Evolutionary conservation across 2,329 filamentous ascomycete species (phyloP), one percentile per base, ranked within the genome.

Genomic region (Cryphonectria naterciae): DNA sequence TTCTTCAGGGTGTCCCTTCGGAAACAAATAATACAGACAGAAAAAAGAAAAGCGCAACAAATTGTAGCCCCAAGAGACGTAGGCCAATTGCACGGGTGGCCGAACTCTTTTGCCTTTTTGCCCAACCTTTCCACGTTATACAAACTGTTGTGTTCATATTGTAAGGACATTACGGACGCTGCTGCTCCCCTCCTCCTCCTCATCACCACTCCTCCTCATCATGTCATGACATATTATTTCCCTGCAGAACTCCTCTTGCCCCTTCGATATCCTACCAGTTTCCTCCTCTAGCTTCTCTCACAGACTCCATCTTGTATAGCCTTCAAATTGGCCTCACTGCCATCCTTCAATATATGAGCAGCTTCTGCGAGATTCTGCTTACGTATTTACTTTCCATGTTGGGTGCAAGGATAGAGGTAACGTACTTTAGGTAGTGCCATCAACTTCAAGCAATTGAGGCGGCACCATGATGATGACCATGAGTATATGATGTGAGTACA

Each of bases 1-100:
- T 64, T 64, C 61, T 46, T 13, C 61, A 46, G 63, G 63, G 63
- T 49, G 63, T 52, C 63, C 63, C 43, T 65, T 65, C 22, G 63
- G 63, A 65, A 65, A 65, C 63, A 65, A 65, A 49, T 52, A 46
- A 13, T 46, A 46, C 7, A 43, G 7, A 6, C 7, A 46, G 22
- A 65, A 5, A 46, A 46, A 41, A n/a, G 25, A 10, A 63, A 39
- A 39, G 35, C 19, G 10, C 17, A 46, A 64, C 17, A 32, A 28
- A 28, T 10, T 17, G 35, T 39, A 28, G 37, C 61, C 61, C 39
- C n/a, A 46, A 64, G 61, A 46, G 63, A 49, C 10, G 63, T 65
- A 65, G 63, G 63, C 39, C 39, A 17, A 37, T 49, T n/a, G 46
- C 58, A n/a, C 28, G 19, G 35, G 32, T 32, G 41, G 63, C 63